Base-by-base conservation (phyloP, 306 rosid genomes). In the Cucurbita ficifolia region DNA sequence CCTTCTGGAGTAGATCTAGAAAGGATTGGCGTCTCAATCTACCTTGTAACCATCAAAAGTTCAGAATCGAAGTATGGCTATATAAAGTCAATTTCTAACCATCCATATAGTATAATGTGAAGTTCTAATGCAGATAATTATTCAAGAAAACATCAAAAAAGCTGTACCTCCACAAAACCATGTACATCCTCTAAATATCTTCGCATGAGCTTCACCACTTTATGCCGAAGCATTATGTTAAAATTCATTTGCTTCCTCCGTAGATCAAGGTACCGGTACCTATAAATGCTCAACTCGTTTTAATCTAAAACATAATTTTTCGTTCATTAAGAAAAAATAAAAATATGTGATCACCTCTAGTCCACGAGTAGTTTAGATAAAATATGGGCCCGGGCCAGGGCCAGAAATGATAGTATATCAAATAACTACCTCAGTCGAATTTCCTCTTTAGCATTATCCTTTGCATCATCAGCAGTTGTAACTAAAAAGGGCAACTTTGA, bases 11-110 rank as follows among this genome's bases (percentile, higher is more conserved):
- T 90, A 57, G 97, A 94, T 81, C 96, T 87, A 78, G 96, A 85
- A 79, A 94, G 89, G 82, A 94, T 90, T 78, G 99, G 99, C 82
- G 99, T 94, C 89, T 94, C 99, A 87, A 94, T 88, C 99, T 94
- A 83, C 92, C 99, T 90, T 90, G 74, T 84, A 83, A 88, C 79
- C 86, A 87, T 62, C 49, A 53, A 82, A 76, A 75, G 55, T 75
- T 78, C 85, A 83, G 83, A 76, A 83, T 86, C 77, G 82, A 86
- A 63, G 70, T 16, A 76, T 67, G 68, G 72, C 64, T 35, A n/a
- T 6, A 72, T 50, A 21, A 48, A 50, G 38, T 22, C 69, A 18
- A 43, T 51, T 16, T 71, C 11, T 16, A 35, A 38, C 39, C 14
- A 42, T 35, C 1, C 46, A 21, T 17, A 19, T 24, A 12, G 63